Base-by-base conservation (phyloP, 1,284 basidiomycete species). In the Nidula niveotomentosa region DNA sequence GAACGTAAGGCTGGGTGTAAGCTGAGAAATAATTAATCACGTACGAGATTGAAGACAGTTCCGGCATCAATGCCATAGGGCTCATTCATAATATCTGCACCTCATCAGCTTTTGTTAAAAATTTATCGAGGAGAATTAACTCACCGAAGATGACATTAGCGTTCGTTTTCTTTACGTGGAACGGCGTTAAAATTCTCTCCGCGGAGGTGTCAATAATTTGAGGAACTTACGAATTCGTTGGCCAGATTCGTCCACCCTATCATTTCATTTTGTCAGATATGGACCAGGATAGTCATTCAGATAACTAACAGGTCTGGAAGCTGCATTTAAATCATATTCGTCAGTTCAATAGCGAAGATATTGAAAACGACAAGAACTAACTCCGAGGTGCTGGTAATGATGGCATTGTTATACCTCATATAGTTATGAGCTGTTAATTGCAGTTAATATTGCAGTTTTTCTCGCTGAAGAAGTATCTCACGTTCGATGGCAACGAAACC, bases 221-320 rank as follows among this genome's bases (percentile, higher is more conserved):
- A 56, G 48, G 18, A 18, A 69, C 79, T 58, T 50, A 83, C 80
- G 65, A 85, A 86, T 69, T 77, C 65, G 43, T 60, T 72, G 39
- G 81, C 78, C 37, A 85, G 69, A 66, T 81, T 83, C 58, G 68
- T 77, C 84, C 84, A 85, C 74, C 76, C 80, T 81, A 37, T 30
- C 30, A 30, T 30, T 30, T 30, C 30, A 30, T 30, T 2, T 30
- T 30, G 30, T 30, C 30, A 30, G 30, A 30, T 30, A 30, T 30
- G 30, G 4, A 36, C 55, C 41, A 60, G 43, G 35, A 35, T 10
- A 36, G 41, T 37, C 12, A 45, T 30, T 17, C 43, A 23, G 30
- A 45, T 53, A 41, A 65, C 77, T 56, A 60, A 79, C 79, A 82
- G 12, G 76, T 77, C 56, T 79, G 75, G 74, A 85, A 85, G 56